Conservation (phyloP, 1,284 basidiomycete species). For the Heterobasidion annosum region DNA sequence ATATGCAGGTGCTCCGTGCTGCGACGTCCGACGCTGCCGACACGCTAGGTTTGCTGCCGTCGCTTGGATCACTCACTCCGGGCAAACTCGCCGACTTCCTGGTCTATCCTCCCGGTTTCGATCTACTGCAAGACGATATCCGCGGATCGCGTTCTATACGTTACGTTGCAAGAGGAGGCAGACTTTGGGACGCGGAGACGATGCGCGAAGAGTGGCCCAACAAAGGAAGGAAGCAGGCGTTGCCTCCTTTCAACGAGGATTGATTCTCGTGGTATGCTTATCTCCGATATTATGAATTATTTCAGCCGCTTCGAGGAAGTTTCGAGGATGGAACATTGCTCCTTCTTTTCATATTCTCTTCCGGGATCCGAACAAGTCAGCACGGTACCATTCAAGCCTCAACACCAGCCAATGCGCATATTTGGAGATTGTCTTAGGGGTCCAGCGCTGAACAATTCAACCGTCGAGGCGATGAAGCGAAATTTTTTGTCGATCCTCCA, state of each 20-base stretch:
- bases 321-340: too few relatives aligned
- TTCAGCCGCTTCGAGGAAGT: too few relatives aligned
- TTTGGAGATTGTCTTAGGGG: too few relatives aligned
- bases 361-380: too few relatives aligned
- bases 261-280: constrained; percentile 13
- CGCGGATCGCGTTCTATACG: constrained; percentile 36
- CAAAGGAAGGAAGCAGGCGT: constrained; percentile 39
- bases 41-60: constrained; percentile 50
- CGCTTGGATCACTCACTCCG: constrained; percentile 50
- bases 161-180: constrained; percentile 52
- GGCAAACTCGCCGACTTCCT: constrained; percentile 66
- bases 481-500: too few relatives aligned
- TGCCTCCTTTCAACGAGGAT: constrained; percentile 55
- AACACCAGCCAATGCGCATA: too few relatives aligned
- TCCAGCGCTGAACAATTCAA: too few relatives aligned
- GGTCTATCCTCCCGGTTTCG: constrained; percentile 47
- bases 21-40: constrained; percentile 55
- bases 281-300: too few relatives aligned
- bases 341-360: too few relatives aligned
- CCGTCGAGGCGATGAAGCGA: too few relatives aligned
- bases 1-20: constrained; percentile 47
- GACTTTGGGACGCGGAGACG: constrained; percentile 55
- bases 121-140: constrained; percentile 47
- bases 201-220: constrained; percentile 66
- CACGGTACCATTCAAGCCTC: too few relatives aligned